Percentiles rank a stretch among this genome's conserved stretches.
These are phyloP conservation scores for Gnetum montanum DNA, from an alignment of 75 land plant species.

Conservation along the genomic window DNA sequence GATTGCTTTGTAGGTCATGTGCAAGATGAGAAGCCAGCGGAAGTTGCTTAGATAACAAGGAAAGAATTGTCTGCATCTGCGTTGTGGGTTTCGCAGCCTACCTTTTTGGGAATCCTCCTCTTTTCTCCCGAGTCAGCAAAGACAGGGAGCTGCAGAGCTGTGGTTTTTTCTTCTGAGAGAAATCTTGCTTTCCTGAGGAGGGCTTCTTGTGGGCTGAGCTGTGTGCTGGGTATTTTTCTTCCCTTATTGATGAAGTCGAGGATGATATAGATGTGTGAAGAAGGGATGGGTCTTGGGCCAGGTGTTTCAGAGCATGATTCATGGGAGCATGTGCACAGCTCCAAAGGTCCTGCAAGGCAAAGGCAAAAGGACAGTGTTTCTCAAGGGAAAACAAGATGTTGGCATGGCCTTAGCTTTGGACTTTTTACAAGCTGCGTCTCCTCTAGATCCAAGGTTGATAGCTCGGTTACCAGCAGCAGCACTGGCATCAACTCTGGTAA, in stretches of 20 bases:
- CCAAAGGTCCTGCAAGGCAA: slow-evolving; percentile 14
- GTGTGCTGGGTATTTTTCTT: too few relatives aligned
- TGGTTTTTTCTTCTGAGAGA: too few relatives aligned
- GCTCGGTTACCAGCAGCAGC: slow-evolving; percentile 40
- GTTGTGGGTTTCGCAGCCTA: too few relatives aligned
- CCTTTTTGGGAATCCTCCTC: too few relatives aligned
- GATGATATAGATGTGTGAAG: neutral
- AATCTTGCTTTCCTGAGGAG: too few relatives aligned
- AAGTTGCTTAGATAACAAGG: too few relatives aligned
- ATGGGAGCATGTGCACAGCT: slow-evolving; percentile 17
- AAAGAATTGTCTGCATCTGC: too few relatives aligned
- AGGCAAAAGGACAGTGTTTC: slow-evolving; percentile 14
- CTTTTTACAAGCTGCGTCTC: slow-evolving; percentile 39
- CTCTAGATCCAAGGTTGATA: slow-evolving; percentile 41
- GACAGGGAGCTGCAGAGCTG: too few relatives aligned
- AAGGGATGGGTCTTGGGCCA: slow-evolving; percentile 19
- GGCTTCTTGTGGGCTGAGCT: too few relatives aligned
- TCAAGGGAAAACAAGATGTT: slow-evolving; percentile 32
- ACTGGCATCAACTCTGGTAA: slow-evolving; percentile 33
- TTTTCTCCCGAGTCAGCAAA: too few relatives aligned
- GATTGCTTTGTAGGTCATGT: too few relatives aligned
- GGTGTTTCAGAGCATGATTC: slow-evolving; percentile 21
- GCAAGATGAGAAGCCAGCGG: too few relatives aligned
- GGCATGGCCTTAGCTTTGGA: slow-evolving; percentile 31
- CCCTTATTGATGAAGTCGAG: neutral